These are phyloP conservation scores for Pterocarpus macrocarpus DNA, from an alignment of 306 rosid species.

Conservation along the genomic window DNA sequence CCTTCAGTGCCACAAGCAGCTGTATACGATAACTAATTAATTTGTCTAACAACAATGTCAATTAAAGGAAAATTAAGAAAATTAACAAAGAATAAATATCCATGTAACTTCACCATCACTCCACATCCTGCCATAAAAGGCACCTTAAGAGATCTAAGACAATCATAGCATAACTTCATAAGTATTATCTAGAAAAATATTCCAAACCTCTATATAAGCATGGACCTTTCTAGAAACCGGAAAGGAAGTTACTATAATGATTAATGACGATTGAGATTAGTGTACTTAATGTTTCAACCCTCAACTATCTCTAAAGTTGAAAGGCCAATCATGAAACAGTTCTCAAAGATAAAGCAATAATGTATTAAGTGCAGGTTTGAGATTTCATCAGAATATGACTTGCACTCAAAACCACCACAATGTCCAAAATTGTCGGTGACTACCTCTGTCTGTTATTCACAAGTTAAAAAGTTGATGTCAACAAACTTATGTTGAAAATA, in stretches of 20 bases:
- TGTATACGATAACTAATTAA: slow-evolving; percentile 60
- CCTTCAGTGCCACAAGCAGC: slow-evolving; percentile 97
- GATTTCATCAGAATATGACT: slow-evolving; percentile 19
- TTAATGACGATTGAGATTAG: slow-evolving; percentile 7
- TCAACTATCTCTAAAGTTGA: background rate
- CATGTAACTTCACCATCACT: slow-evolving; percentile 29
- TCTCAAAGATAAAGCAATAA: slow-evolving; percentile 28
- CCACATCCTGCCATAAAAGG: slow-evolving; percentile 10
- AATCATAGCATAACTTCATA: background rate
- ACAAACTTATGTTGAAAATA: slow-evolving; percentile 1
- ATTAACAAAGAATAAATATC: slow-evolving; percentile 31
- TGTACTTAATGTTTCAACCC: background rate
- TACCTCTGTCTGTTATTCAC: background rate
- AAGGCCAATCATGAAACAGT: slow-evolving; percentile 17
- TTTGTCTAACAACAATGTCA: slow-evolving; percentile 3
- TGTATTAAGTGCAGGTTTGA: slow-evolving; percentile 25
- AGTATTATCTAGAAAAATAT: slow-evolving; percentile 4
- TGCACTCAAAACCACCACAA: background rate
- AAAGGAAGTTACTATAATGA: background rate
- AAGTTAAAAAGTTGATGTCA: slow-evolving; percentile 22
- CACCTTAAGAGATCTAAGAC: background rate
- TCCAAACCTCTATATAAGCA: slow-evolving; percentile 6
- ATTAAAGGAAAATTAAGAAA: background rate
- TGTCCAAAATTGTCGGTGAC: background rate
- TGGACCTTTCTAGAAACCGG: slow-evolving; percentile 13